Evolutionary conservation across 257 asterid genomes (phyloP), one percentile per base, ranked within the genome.

Genomic region (Nemophila menziesii): DNA sequence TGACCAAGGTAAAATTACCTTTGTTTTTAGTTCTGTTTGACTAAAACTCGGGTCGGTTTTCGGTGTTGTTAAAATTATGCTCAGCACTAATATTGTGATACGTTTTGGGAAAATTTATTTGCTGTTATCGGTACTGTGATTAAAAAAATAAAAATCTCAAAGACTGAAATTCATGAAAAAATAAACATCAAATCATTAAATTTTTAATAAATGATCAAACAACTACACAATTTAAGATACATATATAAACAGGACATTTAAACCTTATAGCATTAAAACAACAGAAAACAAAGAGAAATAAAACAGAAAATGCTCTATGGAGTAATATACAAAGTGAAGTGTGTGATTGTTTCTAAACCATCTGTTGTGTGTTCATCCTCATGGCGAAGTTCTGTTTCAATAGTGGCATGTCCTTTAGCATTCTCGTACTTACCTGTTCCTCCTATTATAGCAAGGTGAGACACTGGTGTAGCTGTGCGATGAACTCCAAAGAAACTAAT

Each of bases 401-500:
- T 74, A 12, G 85, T 69, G 17, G 96, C 89, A 49, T 75, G 59
- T 23, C 94, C 94, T 50, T 63, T 75, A 0, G 89, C 92, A 41
- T 76, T 71, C 69, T 82, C 94, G 40, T 81, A 73, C 11, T 60
- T 72, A 0, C 96, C 96, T 0, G 92, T 75, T 16, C 96, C 96
- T 21, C 96, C 92, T 24, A 80, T 52, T 14, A 85, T 56, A 8
- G 92, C 90, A 14, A 86, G 72, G 19, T 86, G 86, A 3, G 96
- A 86, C 2, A 78, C 57, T 4, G 90, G 90, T 0, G 86, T 75
- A 4, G 96, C 94, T 4, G 94, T 86, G 16, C 96, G 64, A 61
- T 86, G 94, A 18, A 85, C 66, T 11, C 95, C 97, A 6, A 83
- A 87, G 63, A 87, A 87, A 65, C 93, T 83, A 11, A 87, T 29